Conservation (phyloP, 768 basidiomycete species). For the Pholiota microspora region DNA sequence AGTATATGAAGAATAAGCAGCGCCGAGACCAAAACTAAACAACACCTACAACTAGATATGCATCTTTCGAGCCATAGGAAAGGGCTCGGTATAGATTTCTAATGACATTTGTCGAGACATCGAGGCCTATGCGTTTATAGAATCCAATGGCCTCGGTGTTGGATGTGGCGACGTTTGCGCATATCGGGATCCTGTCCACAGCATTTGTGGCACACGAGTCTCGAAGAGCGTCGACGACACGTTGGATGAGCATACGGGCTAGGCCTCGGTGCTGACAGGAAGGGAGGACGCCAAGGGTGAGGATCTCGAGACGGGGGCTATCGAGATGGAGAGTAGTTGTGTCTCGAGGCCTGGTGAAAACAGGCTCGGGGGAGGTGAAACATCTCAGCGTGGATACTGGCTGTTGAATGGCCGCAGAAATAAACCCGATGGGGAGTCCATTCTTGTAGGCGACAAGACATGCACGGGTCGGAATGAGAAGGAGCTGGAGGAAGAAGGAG, state of each 20-base stretch:
- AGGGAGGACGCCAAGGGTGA: conserved; percentile 51
- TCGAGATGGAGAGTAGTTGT: conserved; percentile 15
- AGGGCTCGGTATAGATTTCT: conserved; percentile 37
- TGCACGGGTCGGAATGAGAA: conserved; percentile 35
- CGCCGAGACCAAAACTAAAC: conserved; percentile 13
- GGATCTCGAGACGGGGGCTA: conserved; percentile 42
- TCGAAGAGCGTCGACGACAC: conserved; percentile 28
- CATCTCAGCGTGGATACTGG: conserved; percentile 17
- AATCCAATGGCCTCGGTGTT: conserved; percentile 40
- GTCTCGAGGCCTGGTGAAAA: conserved; percentile 15
- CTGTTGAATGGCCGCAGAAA: conserved; percentile 38
- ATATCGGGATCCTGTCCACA: conserved; percentile 28
- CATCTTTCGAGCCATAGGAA: conserved; percentile 37
- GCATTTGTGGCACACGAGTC: conserved; percentile 22
- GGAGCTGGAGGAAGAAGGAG: conserved; percentile 46
- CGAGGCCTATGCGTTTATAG: conserved; percentile 43
- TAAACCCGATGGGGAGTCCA: conserved; percentile 36
- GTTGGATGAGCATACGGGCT: conserved; percentile 39
- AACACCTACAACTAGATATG: conserved; percentile 38
- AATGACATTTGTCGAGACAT: conserved; percentile 29
- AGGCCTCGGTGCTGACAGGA: conserved; percentile 40
- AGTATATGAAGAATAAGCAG: conserved; percentile 3
- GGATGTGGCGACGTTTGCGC: conserved; percentile 44
- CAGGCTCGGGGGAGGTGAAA: conserved; percentile 14
- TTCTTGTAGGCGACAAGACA: conserved; percentile 40